Evolutionary conservation across 208 protist genomes (phyloP).

Genomic region (Wallacemonas sp.): DNA sequence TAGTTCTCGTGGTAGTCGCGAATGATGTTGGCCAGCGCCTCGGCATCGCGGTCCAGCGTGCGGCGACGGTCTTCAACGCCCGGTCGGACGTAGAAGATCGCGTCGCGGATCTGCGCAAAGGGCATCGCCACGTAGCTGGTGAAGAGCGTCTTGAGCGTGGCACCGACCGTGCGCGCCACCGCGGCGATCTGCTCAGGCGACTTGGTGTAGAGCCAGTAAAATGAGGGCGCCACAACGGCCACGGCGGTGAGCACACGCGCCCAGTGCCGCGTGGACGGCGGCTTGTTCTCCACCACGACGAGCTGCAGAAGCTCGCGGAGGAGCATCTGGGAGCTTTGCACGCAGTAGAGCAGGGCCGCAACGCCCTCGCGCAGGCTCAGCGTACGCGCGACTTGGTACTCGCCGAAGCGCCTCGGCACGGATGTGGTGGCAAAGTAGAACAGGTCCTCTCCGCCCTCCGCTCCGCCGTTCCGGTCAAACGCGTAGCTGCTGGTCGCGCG

Average conservation of each 20-base stretch:
- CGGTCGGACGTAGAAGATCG: conserved; percentile 58
- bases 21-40: conserved; percentile 76
- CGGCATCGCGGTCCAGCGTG: conserved; percentile 56
- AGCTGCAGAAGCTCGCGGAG: conserved; percentile 27
- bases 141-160: conserved; percentile 26
- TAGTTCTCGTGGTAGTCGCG: conserved; percentile 80
- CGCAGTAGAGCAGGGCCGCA: conserved; percentile 31
- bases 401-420: conserved; percentile 15
- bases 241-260: conserved; percentile 36
- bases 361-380: conserved; percentile 42
- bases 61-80: conserved; percentile 64
- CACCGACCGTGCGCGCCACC: conserved; percentile 17
- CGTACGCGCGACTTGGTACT: conserved; percentile 8
- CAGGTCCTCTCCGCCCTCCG: background rate
- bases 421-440: conserved; percentile 14
- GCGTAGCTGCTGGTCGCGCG: conserved; percentile 2
- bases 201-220: conserved; percentile 50
- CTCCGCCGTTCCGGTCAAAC: background rate
- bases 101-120: conserved; percentile 41
- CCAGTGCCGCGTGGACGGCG: conserved; percentile 48
- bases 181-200: conserved; percentile 34
- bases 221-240: conserved; percentile 26
- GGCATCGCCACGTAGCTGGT: conserved; percentile 57
- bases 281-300: conserved; percentile 35
- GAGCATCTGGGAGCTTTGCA: conserved; percentile 25